Percentiles rank a stretch among this genome's conserved stretches.
These are phyloP conservation scores for Hymenoscyphus albidus DNA, from an alignment of 2,329 filamentous ascomycete species.

Conservation along the genomic window DNA sequence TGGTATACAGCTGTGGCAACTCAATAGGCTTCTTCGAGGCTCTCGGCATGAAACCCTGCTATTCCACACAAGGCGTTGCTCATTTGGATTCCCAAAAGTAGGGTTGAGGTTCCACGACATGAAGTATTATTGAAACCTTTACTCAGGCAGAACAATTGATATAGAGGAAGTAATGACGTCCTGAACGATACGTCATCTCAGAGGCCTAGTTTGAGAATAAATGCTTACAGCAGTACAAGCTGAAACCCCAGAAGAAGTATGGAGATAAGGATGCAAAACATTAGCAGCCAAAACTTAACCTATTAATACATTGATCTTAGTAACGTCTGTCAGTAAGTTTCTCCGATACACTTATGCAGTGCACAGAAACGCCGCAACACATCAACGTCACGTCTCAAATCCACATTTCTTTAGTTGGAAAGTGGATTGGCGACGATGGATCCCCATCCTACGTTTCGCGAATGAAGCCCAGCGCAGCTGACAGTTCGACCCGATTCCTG, in stretches of 20 bases:
- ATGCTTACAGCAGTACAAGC: not conserved
- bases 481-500: slow-evolving; percentile 1
- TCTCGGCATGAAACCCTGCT: not conserved
- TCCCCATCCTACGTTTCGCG: not conserved
- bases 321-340: not conserved
- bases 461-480: not conserved
- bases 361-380: not conserved
- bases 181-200: not conserved
- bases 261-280: not conserved
- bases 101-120: not conserved
- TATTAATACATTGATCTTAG: not conserved
- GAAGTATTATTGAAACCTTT: not conserved
- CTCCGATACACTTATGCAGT: not conserved
- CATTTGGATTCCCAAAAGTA: not conserved
- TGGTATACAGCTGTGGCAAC: not conserved
- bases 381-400: not conserved
- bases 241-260: not conserved
- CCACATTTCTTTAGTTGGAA: not conserved
- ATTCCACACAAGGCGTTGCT: not conserved
- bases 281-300: not conserved
- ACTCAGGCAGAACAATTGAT: not conserved
- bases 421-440: not conserved
- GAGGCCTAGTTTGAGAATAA: not conserved
- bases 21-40: not conserved
- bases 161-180: not conserved